Base-by-base conservation (phyloP, 129 eudicot species). In the Cynara cardunculus region DNA sequence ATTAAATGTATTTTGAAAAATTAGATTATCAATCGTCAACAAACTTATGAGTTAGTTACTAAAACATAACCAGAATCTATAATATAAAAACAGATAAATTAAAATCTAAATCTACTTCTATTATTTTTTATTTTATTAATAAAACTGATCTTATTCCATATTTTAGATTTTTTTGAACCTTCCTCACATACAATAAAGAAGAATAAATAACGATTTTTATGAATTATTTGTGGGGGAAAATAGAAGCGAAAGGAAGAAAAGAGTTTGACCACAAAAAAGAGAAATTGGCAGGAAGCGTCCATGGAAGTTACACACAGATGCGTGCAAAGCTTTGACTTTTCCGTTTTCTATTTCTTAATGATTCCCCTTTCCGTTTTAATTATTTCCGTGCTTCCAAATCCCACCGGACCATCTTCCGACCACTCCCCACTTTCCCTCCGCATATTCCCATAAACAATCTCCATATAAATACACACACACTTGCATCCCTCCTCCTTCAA, bases 381-480 rank as follows among this genome's bases (percentile, higher is more conserved):
- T 37, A 66, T 34, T 77, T 66, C 74, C 67, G 44, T 78, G 22
- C 46, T 37, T 64, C 46, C 61, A 62, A 81, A 64, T 65, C 59
- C 53, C 32, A 35, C 74, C 67, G 44, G 79, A 81, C 84, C 74
- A 7, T 39, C 3, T 73, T 64, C 80, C 80, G 80, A 81, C 80
- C 80, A 65, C 79, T 25, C 68, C 73, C 82, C 84, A 64, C 72
- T 34, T 70, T 71, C 41, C 24, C 82, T 56, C 82, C 30, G 67
- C 72, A 32, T 75, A 22, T 18, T 9, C 35, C 69, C 75, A 25
- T 65, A 62, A 12, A 81, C 32, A 68, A 25, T 19, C 69, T 21
- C 68, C 71, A 49, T 84, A 78, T 78, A 72, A 27, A 41, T 41
- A 65, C 59, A 62, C 81, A 25, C 53, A 0, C 71, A 5, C 75